Evolutionary conservation across 495 filamentous ascomycete species (phyloP).

Genomic region (Trichoderma erinaceum): DNA sequence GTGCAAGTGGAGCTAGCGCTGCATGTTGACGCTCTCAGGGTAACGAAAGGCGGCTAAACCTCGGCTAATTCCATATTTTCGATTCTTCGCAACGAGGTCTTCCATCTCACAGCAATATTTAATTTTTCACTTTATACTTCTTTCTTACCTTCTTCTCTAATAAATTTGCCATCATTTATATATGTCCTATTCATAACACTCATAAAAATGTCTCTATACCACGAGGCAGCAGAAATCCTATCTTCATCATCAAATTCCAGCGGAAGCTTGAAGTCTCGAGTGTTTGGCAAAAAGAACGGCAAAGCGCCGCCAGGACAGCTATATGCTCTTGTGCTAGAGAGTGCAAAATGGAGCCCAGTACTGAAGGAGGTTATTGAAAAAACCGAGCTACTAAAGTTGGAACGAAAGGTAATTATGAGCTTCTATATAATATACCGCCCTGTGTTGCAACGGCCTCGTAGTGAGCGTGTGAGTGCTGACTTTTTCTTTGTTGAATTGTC

Average conservation of each 20-base stretch:
- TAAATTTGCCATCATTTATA: background rate
- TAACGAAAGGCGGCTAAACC: background rate
- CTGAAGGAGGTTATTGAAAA: constrained; percentile 81
- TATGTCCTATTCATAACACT: background rate
- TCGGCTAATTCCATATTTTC: constrained; percentile 4
- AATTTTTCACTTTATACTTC: background rate
- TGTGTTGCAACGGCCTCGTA: background rate
- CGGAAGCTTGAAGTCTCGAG: constrained; percentile 74
- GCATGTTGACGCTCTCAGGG: background rate
- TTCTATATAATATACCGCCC: background rate
- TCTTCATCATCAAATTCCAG: constrained; percentile 52
- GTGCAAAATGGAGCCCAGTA: constrained; percentile 81
- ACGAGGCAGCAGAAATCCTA: constrained; percentile 75
- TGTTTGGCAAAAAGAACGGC: constrained; percentile 63
- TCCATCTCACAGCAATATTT: background rate
- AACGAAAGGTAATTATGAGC: constrained; percentile 65
- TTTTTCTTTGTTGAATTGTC: constrained; percentile 8
- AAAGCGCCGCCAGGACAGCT: constrained; percentile 76
- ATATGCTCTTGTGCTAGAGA: constrained; percentile 78
- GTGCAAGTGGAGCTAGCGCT: background rate
- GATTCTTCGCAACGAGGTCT: background rate
- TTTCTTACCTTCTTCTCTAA: background rate
- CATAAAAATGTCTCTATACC: constrained; percentile 99
- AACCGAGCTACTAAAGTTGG: constrained; percentile 59
- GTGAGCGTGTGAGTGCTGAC: background rate